Base-by-base conservation (phyloP, 345 rosid species). In the Hypericum androsaemum region DNA sequence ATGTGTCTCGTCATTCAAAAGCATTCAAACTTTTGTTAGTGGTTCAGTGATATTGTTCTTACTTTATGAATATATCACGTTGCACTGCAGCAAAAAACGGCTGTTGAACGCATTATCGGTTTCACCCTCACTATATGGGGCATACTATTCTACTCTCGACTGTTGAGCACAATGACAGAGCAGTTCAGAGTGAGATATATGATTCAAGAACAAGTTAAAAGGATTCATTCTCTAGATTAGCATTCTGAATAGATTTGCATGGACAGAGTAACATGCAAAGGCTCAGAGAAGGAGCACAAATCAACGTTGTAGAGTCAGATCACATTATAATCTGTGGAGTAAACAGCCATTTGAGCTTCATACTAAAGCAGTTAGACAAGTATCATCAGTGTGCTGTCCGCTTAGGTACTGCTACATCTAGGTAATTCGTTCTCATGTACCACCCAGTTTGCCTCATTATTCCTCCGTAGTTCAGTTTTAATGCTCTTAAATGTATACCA, bases 81-180 rank as follows among this genome's bases (percentile, higher is more conserved):
- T 74, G 50, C 60, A 74, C 57, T 80, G 70, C 83, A 87, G 98
- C 94, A 90, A 81, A 90, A 77, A 77, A 79, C 98, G 47, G 94
- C 89, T 42, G 52, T 72, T 58, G 98, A 84, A 73, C 84, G 88
- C 60, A 75, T 81, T 61, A 71, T 87, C 58, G 96, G 96, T 65
- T 84, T 87, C 64, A 38, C 83, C 59, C 89, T 90, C 56, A 89
- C 98, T 47, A 74, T 87, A 53, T 90, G 92, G 98, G 98, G 98
- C 51, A 84, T 90, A 65, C 59, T 90, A 67, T 84, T 90, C 71
- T 90, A 90, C 70, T 77, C 98, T 61, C 85, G 96, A 57, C 78
- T 90, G 50, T 64, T 90, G 76, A 87, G 96, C 81, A 90, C 95
- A 52, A 90, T 87, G 98, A 84, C 98, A 7, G 98, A 87, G 72